Percentiles rank a stretch among this genome's conserved stretches.
Conservation (phyloP, 108 stramenopile species). For the Cyclotella kingstonii region DNA sequence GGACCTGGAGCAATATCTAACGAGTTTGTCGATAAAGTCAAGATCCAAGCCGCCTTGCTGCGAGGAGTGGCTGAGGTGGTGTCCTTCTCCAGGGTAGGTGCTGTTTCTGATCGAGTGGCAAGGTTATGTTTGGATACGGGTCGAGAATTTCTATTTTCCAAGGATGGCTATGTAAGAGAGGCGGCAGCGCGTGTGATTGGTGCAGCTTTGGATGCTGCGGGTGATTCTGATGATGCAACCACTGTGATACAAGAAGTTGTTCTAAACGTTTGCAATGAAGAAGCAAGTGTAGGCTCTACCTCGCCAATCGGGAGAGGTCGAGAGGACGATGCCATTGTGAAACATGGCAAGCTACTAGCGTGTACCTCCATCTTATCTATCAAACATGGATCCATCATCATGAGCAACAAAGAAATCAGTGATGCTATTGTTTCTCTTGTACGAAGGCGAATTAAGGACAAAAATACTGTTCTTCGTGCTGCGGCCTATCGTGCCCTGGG, state of each 20-base stretch:
- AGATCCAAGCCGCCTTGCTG: conserved; percentile 22
- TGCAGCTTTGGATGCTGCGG: conserved; percentile 31
- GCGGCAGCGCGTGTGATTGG: conserved; percentile 42
- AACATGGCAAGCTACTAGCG: conserved; percentile 34
- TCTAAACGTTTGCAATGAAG: conserved; percentile 27
- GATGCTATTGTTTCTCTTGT: conserved; percentile 32
- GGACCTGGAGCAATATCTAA: conserved; percentile 24
- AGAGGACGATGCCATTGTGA: conserved; percentile 25
- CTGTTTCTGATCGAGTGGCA: conserved; percentile 37
- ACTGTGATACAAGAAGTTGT: conserved; percentile 44
- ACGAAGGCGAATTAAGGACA: conserved; percentile 30
- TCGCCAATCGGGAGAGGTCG: conserved; percentile 9
- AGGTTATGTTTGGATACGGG: conserved; percentile 31
- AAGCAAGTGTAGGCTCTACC: conserved; percentile 19
- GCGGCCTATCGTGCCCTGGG: conserved; percentile 46
- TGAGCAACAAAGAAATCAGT: conserved; percentile 31
- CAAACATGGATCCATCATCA: conserved; percentile 32
- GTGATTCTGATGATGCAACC: conserved; percentile 41
- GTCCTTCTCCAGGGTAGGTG: conserved; percentile 16
- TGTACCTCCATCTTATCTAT: conserved; percentile 33
- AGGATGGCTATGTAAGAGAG: conserved; percentile 26
- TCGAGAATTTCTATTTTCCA: conserved; percentile 33
- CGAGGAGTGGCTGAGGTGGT: conserved; percentile 28
- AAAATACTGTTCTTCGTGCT: conserved; percentile 33
- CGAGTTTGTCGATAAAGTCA: conserved; percentile 13